Evolutionary conservation across 352 stramenopile genomes (phyloP), one percentile per base, ranked within the genome.

Genomic region (Globisporangium viniferum): DNA sequence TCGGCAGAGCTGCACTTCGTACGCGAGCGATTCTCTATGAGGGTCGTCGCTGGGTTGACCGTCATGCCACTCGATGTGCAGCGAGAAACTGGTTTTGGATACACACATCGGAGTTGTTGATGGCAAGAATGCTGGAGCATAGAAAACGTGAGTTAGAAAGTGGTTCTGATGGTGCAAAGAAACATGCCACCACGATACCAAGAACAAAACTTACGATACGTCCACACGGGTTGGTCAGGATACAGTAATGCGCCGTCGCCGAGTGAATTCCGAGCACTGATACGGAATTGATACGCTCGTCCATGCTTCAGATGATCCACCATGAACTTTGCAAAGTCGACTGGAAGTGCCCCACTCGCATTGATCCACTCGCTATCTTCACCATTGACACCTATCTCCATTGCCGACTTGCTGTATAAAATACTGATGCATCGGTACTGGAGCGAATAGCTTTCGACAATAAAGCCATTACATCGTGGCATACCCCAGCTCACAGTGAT

Each of bases 391-490:
- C 0, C n/a, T 57, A 41, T 9, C 14, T 22, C 5, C 27, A 4
- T 27, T 29, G 15, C 10, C 36, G 36, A 44, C 10, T 49, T 49
- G 51, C 6, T 12, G 8, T 12, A 3, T 10, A 6, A 15, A n/a
- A 9, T 27, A 0, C 22, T 1, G 12, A 44, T 14, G 18, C 48
- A 57, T 20, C 65, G 57, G 9, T 68, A 70, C 54, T 79, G 62
- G 6, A 79, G 59, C 22, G 20, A 9, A 24, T 73, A 79, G 44
- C 53, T 69, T 2, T 64, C 10, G 6, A 79, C 70, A n/a, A 66
- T 77, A 51, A 82, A 73, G 2, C 81, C 81, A 66, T 88, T 90
- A 57, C 79, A 90, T 4, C 78, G 77, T 0, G 81, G 81, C 18
- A 76, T 77, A 22, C 72, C 67, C 81, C 81, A 90, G 9, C 66